Evolutionary conservation across 225 moss, liverwort and hornwort genomes (phyloP).

Genomic region (Neckera pumila): DNA sequence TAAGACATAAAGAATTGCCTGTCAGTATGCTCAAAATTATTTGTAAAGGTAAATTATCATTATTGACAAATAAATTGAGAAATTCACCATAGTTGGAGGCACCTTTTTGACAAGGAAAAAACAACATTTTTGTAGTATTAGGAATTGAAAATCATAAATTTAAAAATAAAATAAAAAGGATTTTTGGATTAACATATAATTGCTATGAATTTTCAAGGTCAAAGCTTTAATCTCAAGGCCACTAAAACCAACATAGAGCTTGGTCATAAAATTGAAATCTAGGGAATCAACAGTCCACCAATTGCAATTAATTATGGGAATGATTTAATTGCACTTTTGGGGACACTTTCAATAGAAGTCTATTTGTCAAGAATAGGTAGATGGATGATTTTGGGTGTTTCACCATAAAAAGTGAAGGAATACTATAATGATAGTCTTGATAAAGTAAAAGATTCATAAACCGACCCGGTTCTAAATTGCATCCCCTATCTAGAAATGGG

Average conservation of each 20-base stretch:
- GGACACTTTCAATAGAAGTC: background rate
- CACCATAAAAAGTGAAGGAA: background rate
- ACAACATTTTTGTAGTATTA: too few species aligned
- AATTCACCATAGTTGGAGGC: background rate
- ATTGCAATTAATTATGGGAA: accelerated
- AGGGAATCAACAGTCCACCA: accelerated
- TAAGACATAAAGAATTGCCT: background rate
- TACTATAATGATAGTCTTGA: background rate
- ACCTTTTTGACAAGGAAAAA: background rate
- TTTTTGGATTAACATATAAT: background rate
- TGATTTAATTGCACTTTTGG: background rate
- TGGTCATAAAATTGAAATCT: accelerated
- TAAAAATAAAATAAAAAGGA: too few species aligned
- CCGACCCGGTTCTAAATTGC: accelerated
- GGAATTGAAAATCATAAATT: background rate
- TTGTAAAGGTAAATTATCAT: background rate
- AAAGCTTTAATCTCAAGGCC: accelerated
- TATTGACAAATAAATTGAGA: background rate
- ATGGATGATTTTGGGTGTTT: accelerated
- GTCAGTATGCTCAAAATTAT: background rate
- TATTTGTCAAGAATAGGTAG: background rate
- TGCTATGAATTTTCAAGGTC: background rate
- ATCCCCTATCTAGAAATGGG: too few species aligned
- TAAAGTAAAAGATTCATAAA: background rate
- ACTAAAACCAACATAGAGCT: background rate